Conservation (phyloP, 306 rosid genomes). For the Lotus japonicus region DNA sequence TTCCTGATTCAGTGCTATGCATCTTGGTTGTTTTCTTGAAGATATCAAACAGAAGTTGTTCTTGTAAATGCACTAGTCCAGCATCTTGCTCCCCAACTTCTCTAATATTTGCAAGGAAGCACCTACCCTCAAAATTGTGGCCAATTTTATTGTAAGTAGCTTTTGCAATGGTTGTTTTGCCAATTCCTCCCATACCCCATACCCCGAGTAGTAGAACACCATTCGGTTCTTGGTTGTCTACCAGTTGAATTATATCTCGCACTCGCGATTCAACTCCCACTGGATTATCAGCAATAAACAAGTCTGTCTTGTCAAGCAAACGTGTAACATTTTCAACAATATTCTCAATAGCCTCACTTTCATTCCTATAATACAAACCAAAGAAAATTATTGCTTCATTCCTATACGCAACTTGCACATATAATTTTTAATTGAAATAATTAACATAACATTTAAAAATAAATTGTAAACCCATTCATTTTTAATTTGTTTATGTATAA, state of each 20-base stretch:
- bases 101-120: slow-evolving; percentile 6
- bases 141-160: neutral
- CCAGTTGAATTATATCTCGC: neutral
- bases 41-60: neutral
- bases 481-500: no score
- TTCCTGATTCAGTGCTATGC: neutral
- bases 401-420: no score
- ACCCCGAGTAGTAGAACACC: neutral
- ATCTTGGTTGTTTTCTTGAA: neutral
- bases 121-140: neutral
- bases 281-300: neutral
- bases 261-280: neutral
- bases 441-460: no score
- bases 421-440: no score
- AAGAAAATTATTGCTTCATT: neutral
- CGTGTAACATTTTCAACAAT: neutral
- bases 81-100: neutral
- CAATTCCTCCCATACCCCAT: slow-evolving; percentile 19
- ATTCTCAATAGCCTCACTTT: neutral
- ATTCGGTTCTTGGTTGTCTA: neutral
- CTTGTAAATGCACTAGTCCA: neutral
- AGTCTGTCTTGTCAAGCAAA: neutral
- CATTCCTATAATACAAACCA: neutral
- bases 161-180: slow-evolving; percentile 3
- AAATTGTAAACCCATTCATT: no score